phyloP scores from a whole-genome alignment of 306 rosid species.

The Dryas octopetala region DNA sequence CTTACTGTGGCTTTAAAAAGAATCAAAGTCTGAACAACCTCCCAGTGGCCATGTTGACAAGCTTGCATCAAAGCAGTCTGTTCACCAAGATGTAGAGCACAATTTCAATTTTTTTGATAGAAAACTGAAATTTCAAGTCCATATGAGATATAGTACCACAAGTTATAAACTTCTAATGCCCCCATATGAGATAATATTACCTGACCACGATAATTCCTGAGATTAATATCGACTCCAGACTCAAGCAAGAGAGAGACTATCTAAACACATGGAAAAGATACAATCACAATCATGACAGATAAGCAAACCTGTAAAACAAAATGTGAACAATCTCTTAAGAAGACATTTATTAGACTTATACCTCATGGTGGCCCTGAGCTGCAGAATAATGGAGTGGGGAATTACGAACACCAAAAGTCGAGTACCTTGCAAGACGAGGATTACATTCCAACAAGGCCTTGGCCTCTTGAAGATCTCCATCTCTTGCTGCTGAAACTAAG shows the following conservation, averaged over 20 bases:
- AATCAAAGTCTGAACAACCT: conserved; percentile 77
- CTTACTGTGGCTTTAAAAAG: conserved; percentile 77
- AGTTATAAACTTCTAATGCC: conserved; percentile 7
- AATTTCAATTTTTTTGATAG: background rate
- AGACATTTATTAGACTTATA: conserved; percentile 15
- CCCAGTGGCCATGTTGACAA: conserved; percentile 98
- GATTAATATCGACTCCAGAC: conserved; percentile 92
- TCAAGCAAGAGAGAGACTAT: conserved; percentile 81
- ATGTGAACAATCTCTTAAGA: conserved; percentile 19
- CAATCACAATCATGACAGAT: conserved; percentile 11
- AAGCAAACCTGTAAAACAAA: conserved; percentile 3
- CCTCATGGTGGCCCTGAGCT: conserved; percentile 99
- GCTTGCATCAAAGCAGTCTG: conserved; percentile 99
- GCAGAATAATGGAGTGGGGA: conserved; percentile 97
- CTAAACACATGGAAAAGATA: conserved; percentile 45
- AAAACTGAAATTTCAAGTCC: conserved; percentile 16
- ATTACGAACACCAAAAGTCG: conserved; percentile 93
- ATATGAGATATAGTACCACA: background rate
- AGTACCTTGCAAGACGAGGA: conserved; percentile 90
- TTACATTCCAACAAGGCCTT: conserved; percentile 87
- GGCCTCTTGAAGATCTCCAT: conserved; percentile 97
- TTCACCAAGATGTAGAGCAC: conserved; percentile 27
- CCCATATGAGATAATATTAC: conserved; percentile 41
- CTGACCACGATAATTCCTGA: conserved; percentile 98
- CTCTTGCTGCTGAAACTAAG: conserved; percentile 95